Evolutionary conservation across 1,284 basidiomycete species (phyloP).

Genomic region (Psilocybe mexicana): DNA sequence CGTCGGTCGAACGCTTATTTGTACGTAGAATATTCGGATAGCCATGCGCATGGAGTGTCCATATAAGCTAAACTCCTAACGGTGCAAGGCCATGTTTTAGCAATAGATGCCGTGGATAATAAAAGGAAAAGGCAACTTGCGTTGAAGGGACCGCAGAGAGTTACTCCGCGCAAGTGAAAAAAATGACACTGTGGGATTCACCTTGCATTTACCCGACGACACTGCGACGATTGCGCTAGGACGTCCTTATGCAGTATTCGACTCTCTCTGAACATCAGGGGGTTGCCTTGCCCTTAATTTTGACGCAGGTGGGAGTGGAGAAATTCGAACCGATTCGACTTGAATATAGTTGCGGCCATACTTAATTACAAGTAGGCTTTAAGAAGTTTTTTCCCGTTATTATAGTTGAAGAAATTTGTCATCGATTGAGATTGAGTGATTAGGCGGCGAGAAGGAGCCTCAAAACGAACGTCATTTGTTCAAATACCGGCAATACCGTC

Average conservation of each 20-base stretch:
- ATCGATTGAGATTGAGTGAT: neutral
- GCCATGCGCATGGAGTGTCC: neutral
- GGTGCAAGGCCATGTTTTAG: neutral
- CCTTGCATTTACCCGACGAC: conserved; percentile 9
- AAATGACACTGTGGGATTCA: conserved; percentile 3
- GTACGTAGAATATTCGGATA: neutral
- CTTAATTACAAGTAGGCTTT: neutral
- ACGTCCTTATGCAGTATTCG: neutral
- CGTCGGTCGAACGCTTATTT: neutral
- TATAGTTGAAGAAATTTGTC: neutral
- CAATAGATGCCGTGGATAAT: conserved; percentile 3
- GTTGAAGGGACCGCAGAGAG: neutral
- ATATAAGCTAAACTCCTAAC: neutral
- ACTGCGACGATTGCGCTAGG: conserved; percentile 5
- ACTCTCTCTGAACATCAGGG: neutral
- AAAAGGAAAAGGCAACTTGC: neutral
- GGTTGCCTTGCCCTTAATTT: neutral
- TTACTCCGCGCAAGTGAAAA: conserved; percentile 13
- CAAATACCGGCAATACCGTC: no score
- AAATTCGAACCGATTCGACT: neutral
- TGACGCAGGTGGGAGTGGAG: neutral
- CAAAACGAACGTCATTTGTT: neutral
- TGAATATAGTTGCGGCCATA: neutral
- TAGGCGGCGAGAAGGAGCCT: neutral
- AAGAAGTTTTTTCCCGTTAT: neutral